Evolutionary conservation across 1,139 yeast genomes (phyloP).

Genomic region (Arxiozyma bovina): DNA sequence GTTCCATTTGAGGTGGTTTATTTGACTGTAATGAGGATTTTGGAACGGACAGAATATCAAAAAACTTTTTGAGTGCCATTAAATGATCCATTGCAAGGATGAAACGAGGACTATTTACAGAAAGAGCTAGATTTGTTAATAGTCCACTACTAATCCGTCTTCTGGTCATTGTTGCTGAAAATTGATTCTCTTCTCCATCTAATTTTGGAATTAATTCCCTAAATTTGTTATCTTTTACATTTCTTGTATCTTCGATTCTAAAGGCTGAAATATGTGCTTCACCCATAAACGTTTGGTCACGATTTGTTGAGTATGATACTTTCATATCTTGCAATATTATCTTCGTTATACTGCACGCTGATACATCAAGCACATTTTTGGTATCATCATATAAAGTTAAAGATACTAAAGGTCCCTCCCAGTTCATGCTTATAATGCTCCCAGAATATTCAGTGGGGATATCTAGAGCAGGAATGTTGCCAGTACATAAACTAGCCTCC

Average conservation of each 20-base stretch:
- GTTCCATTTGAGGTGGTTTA: slow-evolving; percentile 4
- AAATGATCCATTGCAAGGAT: slow-evolving; percentile 81
- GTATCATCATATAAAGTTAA: slow-evolving; percentile 60
- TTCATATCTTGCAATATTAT: slow-evolving; percentile 57
- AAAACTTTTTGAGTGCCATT: slow-evolving; percentile 62
- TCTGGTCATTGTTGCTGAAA: slow-evolving; percentile 47
- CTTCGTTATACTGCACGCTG: slow-evolving; percentile 44
- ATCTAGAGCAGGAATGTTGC: neutral
- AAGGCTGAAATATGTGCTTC: slow-evolving; percentile 64
- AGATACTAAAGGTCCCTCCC: slow-evolving; percentile 55
- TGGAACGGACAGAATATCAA: slow-evolving; percentile 36
- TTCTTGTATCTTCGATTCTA: slow-evolving; percentile 67
- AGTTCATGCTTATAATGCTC: slow-evolving; percentile 33
- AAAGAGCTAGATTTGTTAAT: slow-evolving; percentile 46
- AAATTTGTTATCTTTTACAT: slow-evolving; percentile 55
- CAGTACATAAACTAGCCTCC: neutral
- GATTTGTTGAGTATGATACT: slow-evolving; percentile 41
- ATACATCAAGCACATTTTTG: slow-evolving; percentile 32
- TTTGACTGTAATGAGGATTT: slow-evolving; percentile 2
- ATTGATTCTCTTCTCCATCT: slow-evolving; percentile 58
- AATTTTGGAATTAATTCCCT: slow-evolving; percentile 72
- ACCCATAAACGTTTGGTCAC: slow-evolving; percentile 50
- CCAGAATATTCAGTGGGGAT: neutral
- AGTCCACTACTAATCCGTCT: slow-evolving; percentile 37
- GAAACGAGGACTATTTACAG: slow-evolving; percentile 72